A percentile compares a stretch with the other conserved stretches of the same genome.
Conservation (phyloP, 306 rosid genomes). For the Castanospermum australe region DNA sequence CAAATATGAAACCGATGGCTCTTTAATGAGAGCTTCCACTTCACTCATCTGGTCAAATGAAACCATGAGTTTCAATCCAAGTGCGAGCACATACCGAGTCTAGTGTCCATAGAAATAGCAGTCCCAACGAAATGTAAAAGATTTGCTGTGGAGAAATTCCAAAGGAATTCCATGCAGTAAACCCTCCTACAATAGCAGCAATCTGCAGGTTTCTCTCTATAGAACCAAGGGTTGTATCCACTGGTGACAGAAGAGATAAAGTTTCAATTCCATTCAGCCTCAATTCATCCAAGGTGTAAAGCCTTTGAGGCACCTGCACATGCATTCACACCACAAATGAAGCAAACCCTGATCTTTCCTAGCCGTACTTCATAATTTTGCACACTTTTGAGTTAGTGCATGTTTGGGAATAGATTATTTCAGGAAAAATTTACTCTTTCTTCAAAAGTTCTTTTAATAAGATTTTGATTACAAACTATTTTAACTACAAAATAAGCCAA, state of each 20-base stretch:
- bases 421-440: no score
- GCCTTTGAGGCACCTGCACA: conserved; percentile 87
- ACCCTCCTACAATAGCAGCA: conserved; percentile 59
- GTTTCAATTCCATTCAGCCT: conserved; percentile 87
- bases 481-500: no score
- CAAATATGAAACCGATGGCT: neutral
- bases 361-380: neutral
- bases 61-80: neutral
- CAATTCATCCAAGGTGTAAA: conserved; percentile 89
- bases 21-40: neutral
- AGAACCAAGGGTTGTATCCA: conserved; percentile 83
- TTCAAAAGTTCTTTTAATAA: no score
- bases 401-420: no score
- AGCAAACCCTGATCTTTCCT: neutral
- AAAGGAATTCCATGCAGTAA: conserved; percentile 66
- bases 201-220: conserved; percentile 77
- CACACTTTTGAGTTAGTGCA: no score
- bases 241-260: conserved; percentile 74
- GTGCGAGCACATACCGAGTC: conserved; percentile 51
- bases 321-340: neutral
- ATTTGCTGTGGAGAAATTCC: conserved; percentile 56
- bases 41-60: neutral
- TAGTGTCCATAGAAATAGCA: conserved; percentile 76
- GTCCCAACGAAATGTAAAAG: conserved; percentile 59
- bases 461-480: no score